phyloP scores from a whole-genome alignment of 1,284 basidiomycete species.

The Moesziomyces antarcticus region DNA sequence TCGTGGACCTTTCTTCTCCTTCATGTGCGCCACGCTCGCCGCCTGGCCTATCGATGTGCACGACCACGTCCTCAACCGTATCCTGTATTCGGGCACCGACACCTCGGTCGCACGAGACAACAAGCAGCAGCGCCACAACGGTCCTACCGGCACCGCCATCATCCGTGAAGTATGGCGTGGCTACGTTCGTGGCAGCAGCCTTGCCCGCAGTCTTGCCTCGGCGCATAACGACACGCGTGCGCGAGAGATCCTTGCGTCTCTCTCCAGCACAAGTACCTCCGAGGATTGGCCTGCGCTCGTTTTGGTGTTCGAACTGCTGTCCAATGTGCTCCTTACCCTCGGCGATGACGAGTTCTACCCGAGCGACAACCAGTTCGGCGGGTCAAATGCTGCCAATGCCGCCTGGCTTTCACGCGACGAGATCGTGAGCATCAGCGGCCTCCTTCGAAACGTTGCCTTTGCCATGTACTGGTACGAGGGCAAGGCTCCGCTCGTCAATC shows the following conservation, averaged over 20 bases:
- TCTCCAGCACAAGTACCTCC: slow-evolving; percentile 6
- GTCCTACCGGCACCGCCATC: slow-evolving; percentile 39
- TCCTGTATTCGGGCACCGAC: slow-evolving; percentile 29
- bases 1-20: slow-evolving; percentile 55
- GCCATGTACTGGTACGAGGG: slow-evolving; percentile 80
- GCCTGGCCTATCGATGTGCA: slow-evolving; percentile 53
- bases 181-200: slow-evolving; percentile 51
- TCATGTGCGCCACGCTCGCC: slow-evolving; percentile 54
- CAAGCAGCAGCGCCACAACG: slow-evolving; percentile 15
- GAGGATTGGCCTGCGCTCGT: slow-evolving; percentile 74
- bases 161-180: slow-evolving; percentile 66
- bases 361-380: slow-evolving; percentile 11
- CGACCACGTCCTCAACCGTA: slow-evolving; percentile 47
- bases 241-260: slow-evolving; percentile 30
- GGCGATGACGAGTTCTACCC: slow-evolving; percentile 97
- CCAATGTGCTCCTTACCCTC: slow-evolving; percentile 86
- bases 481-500: slow-evolving; percentile 33
- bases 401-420: slow-evolving; percentile 80
- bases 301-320: slow-evolving; percentile 84
- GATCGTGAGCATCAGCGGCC: slow-evolving; percentile 75
- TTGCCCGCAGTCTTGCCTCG: slow-evolving; percentile 47
- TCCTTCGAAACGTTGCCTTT: slow-evolving; percentile 82
- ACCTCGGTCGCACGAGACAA: slow-evolving; percentile 1
- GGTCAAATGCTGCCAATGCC: slow-evolving; percentile 7
- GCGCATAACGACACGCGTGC: slow-evolving; percentile 28